Conservation (phyloP, 2,329 filamentous ascomycete species). For the Fusarium euwallaceae region DNA sequence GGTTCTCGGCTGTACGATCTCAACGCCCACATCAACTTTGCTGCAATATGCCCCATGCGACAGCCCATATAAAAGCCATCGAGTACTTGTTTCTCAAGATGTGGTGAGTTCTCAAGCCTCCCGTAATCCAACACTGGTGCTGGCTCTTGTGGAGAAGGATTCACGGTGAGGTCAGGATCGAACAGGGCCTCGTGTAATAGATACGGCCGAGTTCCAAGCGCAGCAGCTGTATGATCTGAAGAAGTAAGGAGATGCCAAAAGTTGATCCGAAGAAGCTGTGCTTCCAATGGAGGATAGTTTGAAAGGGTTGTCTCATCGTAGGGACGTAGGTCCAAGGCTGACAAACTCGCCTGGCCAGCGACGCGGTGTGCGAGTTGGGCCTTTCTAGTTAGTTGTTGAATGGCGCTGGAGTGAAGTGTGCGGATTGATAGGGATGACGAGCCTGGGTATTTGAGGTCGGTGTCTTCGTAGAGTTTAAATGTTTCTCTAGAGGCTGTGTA, state of each 20-base stretch:
- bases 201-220: background rate
- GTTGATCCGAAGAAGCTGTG: background rate
- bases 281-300: background rate
- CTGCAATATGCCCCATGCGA: background rate
- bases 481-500: background rate
- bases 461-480: background rate
- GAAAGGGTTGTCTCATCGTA: background rate
- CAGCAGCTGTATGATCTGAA: background rate
- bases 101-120: background rate
- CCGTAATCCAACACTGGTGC: background rate
- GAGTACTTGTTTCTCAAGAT: background rate
- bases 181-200: background rate
- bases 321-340: background rate
- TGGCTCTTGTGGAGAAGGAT: background rate
- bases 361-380: background rate
- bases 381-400: background rate
- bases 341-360: background rate
- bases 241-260: background rate
- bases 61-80: background rate
- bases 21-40: background rate
- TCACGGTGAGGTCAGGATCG: background rate
- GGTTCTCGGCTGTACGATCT: background rate
- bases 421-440: background rate
- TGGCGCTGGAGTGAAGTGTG: background rate
- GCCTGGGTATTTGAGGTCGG: background rate